Evolutionary conservation across 2,329 filamentous ascomycete species (phyloP), one percentile per base, ranked within the genome.

Genomic region (Trichoderma simmonsii): DNA sequence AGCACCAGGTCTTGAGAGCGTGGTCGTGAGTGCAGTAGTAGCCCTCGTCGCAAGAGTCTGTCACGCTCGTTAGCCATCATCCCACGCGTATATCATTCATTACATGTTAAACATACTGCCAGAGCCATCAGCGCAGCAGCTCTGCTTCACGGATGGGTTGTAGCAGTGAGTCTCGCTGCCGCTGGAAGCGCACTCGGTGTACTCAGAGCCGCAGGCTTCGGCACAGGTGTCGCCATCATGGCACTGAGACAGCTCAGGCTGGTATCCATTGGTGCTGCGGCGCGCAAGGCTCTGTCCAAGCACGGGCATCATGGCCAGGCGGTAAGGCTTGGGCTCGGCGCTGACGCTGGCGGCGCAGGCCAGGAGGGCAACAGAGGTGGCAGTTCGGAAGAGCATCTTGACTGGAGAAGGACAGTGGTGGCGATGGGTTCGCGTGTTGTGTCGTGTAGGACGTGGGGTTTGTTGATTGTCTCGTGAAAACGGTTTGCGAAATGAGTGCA

Each of bases 1-100:
- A 91, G 83, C 89, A 91, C 83, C 86, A 86, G 39, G 89, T 90
- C 71, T 84, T 81, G 69, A 81, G 79, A 59, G 79, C 76, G 67
- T 80, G 78, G 77, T 90, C 85, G 75, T 85, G 82, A n/a, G 87
- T 85, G 82, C 90, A 91, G 83, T 87, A 91, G 83, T 87, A 91
- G 64, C 87, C 88, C 18, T 81, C 79, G 36, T 88, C 85, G 79
- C 89, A 91, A 36, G 89, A 88, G 80, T 89, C 88, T 90, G 67
- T 32, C 7, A 18, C 3, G 36, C 26, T 67, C 62, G 60, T 71
- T 39, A 67, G 62, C n/a, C 8, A 70, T 15, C 30, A n/a, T 12
- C 32, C 34, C 36, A 4, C 14, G 57, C 7, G 18, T n/a, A 57
- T 6, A 21, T 26, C 18, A 18, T 54, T 24, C 8, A 30, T 21